Evolutionary conservation across 179 eudicot species (phyloP), one percentile per base, ranked within the genome.

Genomic region (Pouteria campechiana): DNA sequence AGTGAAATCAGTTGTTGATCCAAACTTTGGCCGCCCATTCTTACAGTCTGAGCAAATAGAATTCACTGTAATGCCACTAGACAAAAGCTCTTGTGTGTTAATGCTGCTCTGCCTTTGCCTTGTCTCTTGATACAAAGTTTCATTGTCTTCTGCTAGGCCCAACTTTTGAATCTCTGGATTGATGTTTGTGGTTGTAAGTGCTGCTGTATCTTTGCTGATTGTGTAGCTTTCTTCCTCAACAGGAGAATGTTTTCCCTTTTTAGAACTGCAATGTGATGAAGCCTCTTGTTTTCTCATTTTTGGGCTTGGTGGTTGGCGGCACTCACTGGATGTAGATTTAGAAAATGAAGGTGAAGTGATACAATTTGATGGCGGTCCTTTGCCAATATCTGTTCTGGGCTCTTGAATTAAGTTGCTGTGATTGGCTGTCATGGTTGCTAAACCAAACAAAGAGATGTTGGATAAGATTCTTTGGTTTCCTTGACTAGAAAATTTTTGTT

Each of bases 11-110:
- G 23, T 41, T 3, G 50, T 57, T 47, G 25, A 29, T 11, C 42
- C 43, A 2, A 52, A 33, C 22, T 15, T 47, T 1, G 76, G 76
- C 25, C 76, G 49, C 33, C 38, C 52, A 25, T 56, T 65, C 3
- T 36, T 25, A 43, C 76, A 70, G 17, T 47, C 50, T 1, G 62
- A 60, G 32, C 76, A 70, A 10, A 50, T 22, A 14, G 63, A 34
- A 31, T 61, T 31, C 25, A 31, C 40, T 14, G n/a, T n/a, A n/a
- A n/a, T n/a, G n/a, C n/a, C n/a, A n/a, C n/a, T n/a, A n/a, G n/a
- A n/a, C n/a, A n/a, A n/a, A n/a, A n/a, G n/a, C n/a, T n/a, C n/a
- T n/a, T n/a, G n/a, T n/a, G n/a, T n/a, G n/a, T n/a, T n/a, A n/a
- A n/a, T n/a, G n/a, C n/a, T n/a, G n/a, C n/a, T n/a, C n/a, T n/a